Evolutionary conservation across 2,329 filamentous ascomycete species (phyloP).

Genomic region (Aspergillus ochraceoroseus): DNA sequence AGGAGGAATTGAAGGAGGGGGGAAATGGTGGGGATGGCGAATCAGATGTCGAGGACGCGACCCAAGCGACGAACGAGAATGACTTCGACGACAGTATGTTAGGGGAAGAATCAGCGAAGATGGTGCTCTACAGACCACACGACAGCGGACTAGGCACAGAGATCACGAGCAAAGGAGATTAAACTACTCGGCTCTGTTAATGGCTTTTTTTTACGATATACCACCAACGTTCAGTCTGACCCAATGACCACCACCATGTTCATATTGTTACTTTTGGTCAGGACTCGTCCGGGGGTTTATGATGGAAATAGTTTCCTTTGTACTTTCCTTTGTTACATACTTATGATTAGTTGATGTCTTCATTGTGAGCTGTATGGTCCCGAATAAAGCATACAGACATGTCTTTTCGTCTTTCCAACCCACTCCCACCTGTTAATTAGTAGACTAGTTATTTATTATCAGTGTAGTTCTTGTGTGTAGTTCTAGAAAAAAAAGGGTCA

Average conservation of each 20-base stretch:
- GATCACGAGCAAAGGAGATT: slow-evolving; percentile 22
- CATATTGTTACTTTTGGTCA: slow-evolving; percentile 9
- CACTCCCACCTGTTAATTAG: slow-evolving; percentile 9
- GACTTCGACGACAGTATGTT: slow-evolving; percentile 7
- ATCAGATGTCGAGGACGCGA: slow-evolving; percentile 12
- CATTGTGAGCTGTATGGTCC: background rate
- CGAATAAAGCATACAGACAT: slow-evolving; percentile 4
- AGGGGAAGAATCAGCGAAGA: slow-evolving; percentile 24
- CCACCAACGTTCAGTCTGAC: slow-evolving; percentile 17
- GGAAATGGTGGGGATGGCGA: slow-evolving; percentile 10
- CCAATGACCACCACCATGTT: slow-evolving; percentile 12
- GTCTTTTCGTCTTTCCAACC: too few species aligned
- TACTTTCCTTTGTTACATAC: slow-evolving; percentile 24
- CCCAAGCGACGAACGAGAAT: slow-evolving; percentile 19
- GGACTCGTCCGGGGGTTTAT: slow-evolving; percentile 4
- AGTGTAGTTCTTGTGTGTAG: too few species aligned
- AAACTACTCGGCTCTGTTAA: background rate
- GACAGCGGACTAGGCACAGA: slow-evolving; percentile 32
- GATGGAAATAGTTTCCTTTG: slow-evolving; percentile 16
- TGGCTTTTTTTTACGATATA: slow-evolving; percentile 19
- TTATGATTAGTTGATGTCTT: slow-evolving; percentile 11
- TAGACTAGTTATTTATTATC: slow-evolving; percentile 8
- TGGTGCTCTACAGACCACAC: slow-evolving; percentile 29
- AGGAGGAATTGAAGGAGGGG: slow-evolving; percentile 15
- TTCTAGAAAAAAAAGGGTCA: too few species aligned